Evolutionary conservation across 2,329 filamentous ascomycete species (phyloP), one percentile per base, ranked within the genome.

Genomic region (Lasiodiplodia sp.): DNA sequence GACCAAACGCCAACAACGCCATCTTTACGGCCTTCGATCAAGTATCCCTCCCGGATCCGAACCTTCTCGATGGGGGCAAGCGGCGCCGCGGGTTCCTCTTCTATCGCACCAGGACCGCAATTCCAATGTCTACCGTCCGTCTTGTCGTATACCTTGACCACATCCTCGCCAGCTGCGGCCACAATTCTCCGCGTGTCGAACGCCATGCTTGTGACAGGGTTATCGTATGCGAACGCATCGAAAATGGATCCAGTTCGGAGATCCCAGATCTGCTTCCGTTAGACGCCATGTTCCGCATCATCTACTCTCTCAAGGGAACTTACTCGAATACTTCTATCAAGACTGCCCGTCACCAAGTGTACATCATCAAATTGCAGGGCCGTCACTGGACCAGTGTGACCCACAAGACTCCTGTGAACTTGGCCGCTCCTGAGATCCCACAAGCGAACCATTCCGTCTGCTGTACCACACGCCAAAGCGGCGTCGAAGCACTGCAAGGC

Each of bases 141-240:
- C 86, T 98, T 98, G 83, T 99, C 96, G 82, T 98, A 99, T 69
- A 99, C 92, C 83, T 99, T 99, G 74, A 96, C 94, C 28, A 98
- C 93, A 75, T 94, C 90, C 80, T 98, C 96, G 52, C 94, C 92
- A 0, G 94, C 94, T 2, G 96, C 95, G 65, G 92, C 89, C 40
- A 96, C 94, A 73, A 99, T 99, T 63, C 94, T 89, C 65, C 94
- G 90, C 16, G 88, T 83, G 80, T 99, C 96, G 78, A 99, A 99
- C 91, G 96, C 97, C 94, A 98, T 97, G 84, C 91, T 93, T 38
- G 94, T 97, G 68, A 99, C 88, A 0, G 94, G 90, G 75, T 92
- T 87, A 76, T 98, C 94, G 81, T 98, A 99, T 25, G 95, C 96
- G 79, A 94, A 99, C 21, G 95, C 96, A 79, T 99, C 96, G 79